A percentile compares a stretch with the other conserved stretches of the same genome.
These are phyloP conservation scores for Rhodosporidiobolus odoratus DNA, from an alignment of 768 basidiomycete species.

Conservation along the genomic window DNA sequence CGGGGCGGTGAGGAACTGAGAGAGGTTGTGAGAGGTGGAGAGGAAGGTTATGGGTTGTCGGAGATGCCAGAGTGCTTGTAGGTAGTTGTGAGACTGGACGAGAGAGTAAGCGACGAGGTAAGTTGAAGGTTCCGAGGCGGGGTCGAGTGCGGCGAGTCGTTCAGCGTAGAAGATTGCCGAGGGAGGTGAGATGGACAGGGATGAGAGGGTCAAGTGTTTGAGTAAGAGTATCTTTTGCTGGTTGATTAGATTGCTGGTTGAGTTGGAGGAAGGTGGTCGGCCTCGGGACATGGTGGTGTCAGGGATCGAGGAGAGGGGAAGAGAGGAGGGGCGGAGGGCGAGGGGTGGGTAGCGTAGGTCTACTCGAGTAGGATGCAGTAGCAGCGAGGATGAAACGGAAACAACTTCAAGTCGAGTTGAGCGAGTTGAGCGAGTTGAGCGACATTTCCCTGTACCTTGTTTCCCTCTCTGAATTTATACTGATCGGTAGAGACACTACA, in stretches of 20 bases:
- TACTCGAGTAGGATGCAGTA: neutral
- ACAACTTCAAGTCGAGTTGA: neutral
- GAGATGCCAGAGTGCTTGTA: constrained; percentile 68
- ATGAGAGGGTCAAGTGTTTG: neutral
- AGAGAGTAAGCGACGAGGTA: constrained; percentile 78
- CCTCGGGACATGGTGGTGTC: no score
- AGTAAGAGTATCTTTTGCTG: constrained; percentile 1
- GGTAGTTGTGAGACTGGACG: constrained; percentile 63
- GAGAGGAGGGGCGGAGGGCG: neutral
- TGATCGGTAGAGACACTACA: no score
- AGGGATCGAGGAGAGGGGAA: neutral
- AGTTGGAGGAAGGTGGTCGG: neutral
- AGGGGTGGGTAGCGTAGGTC: neutral
- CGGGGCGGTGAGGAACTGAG: neutral
- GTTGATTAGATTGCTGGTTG: neutral
- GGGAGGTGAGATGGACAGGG: constrained; percentile 26
- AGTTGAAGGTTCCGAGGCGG: constrained; percentile 68
- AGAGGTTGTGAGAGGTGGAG: neutral
- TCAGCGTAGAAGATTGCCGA: constrained; percentile 87
- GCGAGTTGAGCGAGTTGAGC: no score
- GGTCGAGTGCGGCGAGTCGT: constrained; percentile 67
- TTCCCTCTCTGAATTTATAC: neutral
- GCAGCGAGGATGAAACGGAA: neutral
- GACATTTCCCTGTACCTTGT: no score
- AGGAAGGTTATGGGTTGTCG: constrained; percentile 26